These are phyloP conservation scores for Cicer cuneatum DNA, from an alignment of 306 rosid genomes.

Conservation along the genomic window DNA sequence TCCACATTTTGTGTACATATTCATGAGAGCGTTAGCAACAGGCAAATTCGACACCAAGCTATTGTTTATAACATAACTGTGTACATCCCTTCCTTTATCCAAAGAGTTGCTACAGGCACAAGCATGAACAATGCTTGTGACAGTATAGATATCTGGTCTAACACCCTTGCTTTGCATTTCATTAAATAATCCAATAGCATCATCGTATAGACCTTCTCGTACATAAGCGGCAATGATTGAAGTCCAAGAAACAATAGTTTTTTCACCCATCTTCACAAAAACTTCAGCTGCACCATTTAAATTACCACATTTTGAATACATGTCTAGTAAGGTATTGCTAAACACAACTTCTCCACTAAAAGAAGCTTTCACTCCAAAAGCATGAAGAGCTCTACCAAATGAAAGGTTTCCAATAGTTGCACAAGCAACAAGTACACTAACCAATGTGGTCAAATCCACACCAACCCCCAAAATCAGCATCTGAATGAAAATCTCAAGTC, in stretches of 20 bases:
- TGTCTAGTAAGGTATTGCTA: slow-evolving; percentile 65
- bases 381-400: slow-evolving; percentile 66
- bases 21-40: slow-evolving; percentile 73
- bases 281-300: slow-evolving; percentile 53
- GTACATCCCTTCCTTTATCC: slow-evolving; percentile 61
- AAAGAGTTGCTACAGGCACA: slow-evolving; percentile 63
- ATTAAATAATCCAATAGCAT: slow-evolving; percentile 55
- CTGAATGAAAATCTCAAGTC: slow-evolving; percentile 51
- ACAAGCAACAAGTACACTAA: slow-evolving; percentile 68
- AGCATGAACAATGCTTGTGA: slow-evolving; percentile 68
- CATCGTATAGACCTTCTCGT: slow-evolving; percentile 61
- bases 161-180: slow-evolving; percentile 62
- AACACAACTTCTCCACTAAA: slow-evolving; percentile 56
- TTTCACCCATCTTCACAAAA: slow-evolving; percentile 61
- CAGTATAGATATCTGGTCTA: slow-evolving; percentile 56
- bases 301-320: slow-evolving; percentile 77
- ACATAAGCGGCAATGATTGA: slow-evolving; percentile 66
- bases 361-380: slow-evolving; percentile 53
- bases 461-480: slow-evolving; percentile 52
- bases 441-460: slow-evolving; percentile 69
- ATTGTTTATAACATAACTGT: slow-evolving; percentile 58
- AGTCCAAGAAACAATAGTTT: slow-evolving; percentile 78
- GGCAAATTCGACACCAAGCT: slow-evolving; percentile 52
- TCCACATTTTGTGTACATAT: slow-evolving; percentile 82
- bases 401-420: slow-evolving; percentile 52